Evolutionary conservation across 1,284 basidiomycete species (phyloP).

Genomic region (Heterobasidion irregulare): DNA sequence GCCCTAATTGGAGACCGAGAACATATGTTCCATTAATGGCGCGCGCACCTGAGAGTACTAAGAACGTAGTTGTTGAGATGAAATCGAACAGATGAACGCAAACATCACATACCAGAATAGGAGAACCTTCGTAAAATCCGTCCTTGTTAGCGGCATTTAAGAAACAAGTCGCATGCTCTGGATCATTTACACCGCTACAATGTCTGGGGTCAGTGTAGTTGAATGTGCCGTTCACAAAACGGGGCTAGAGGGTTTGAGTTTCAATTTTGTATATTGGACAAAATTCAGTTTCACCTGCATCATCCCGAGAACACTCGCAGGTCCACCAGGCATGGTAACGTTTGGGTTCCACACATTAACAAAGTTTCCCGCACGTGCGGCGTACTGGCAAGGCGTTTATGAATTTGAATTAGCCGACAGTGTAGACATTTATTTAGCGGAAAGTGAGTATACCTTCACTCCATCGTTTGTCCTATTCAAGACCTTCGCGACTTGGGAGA

Average conservation of each 20-base stretch:
- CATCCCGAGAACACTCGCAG: constrained; percentile 32
- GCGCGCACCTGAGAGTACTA: neutral
- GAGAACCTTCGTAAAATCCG: constrained; percentile 60
- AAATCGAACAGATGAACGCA: neutral
- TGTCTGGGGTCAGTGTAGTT: constrained; percentile 60
- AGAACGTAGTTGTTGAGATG: neutral
- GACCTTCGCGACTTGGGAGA: constrained; percentile 51
- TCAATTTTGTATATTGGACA: neutral
- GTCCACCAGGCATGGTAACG: constrained; percentile 38
- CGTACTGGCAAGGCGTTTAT: constrained; percentile 29
- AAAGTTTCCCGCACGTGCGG: constrained; percentile 47
- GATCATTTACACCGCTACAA: constrained; percentile 51
- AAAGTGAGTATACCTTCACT: constrained; percentile 28
- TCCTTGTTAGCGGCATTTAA: constrained; percentile 47
- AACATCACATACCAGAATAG: constrained; percentile 39
- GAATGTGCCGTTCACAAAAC: constrained; percentile 51
- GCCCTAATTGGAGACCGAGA: neutral
- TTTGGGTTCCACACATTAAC: constrained; percentile 51
- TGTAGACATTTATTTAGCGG: neutral
- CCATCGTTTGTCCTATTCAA: constrained; percentile 39
- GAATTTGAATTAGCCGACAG: neutral
- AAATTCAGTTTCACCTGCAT: constrained; percentile 34
- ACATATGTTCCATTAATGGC: neutral
- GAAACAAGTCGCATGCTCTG: constrained; percentile 48
- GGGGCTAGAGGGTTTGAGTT: constrained; percentile 29